Evolutionary conservation across 352 stramenopile species (phyloP).

Genomic region (Phytophthora constricta): DNA sequence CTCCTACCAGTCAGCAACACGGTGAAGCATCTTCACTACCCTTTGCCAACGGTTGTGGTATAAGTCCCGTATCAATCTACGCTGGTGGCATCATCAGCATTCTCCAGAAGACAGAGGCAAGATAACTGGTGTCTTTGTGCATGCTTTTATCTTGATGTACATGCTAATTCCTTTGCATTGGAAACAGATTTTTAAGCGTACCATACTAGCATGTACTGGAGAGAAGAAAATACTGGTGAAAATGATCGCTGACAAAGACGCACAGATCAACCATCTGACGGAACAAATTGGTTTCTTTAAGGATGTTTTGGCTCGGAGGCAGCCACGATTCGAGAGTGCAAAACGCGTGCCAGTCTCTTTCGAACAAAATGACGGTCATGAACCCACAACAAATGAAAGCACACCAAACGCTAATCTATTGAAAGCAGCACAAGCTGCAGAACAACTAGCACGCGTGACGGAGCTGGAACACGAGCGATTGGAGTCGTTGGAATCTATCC

Average conservation of each 20-base stretch:
- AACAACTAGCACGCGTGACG: conserved; percentile 20
- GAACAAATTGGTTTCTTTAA: conserved; percentile 74
- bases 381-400: neutral
- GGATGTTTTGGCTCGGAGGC: conserved; percentile 54
- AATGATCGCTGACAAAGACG: conserved; percentile 36
- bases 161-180: neutral
- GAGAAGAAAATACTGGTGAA: conserved; percentile 48
- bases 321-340: conserved; percentile 13
- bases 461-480: conserved; percentile 29
- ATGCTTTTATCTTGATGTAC: no score
- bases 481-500: conserved; percentile 22
- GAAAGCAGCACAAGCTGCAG: neutral
- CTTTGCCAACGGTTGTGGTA: conserved; percentile 50
- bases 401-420: neutral
- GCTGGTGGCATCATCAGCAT: conserved; percentile 49
- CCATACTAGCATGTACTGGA: conserved; percentile 41
- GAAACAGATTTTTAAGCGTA: conserved; percentile 46
- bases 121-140: neutral
- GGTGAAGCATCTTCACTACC: conserved; percentile 10
- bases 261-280: conserved; percentile 37
- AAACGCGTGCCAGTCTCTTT: neutral
- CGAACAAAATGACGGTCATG: conserved; percentile 5
- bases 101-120: conserved; percentile 58
- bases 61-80: conserved; percentile 52
- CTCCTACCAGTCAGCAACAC: conserved; percentile 1